These are phyloP conservation scores for Calonectria pseudoreteaudii DNA, from an alignment of 2,329 filamentous ascomycete genomes.

Conservation along the genomic window DNA sequence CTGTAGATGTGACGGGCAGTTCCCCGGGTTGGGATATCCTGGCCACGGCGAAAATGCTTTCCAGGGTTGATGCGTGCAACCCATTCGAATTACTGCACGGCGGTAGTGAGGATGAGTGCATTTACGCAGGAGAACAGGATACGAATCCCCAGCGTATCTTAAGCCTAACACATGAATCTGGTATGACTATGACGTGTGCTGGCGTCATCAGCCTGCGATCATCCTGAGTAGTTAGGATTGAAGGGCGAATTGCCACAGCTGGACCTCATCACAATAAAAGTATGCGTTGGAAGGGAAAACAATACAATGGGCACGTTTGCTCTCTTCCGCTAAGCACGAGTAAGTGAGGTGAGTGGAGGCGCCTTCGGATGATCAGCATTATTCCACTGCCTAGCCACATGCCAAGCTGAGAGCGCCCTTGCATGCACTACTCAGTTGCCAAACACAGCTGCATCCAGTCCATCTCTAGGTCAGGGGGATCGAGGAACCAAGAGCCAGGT, in stretches of 20 bases:
- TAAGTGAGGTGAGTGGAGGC: background rate
- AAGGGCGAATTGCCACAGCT: background rate
- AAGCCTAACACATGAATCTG: background rate
- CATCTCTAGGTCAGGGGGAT: slow-evolving; percentile 9
- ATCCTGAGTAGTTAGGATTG: background rate
- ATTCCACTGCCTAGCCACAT: background rate
- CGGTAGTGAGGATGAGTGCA: background rate
- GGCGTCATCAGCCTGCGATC: background rate
- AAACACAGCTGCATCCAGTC: slow-evolving; percentile 4
- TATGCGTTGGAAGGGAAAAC: background rate
- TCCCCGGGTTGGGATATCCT: slow-evolving; percentile 13
- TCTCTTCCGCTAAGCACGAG: background rate
- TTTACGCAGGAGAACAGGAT: background rate
- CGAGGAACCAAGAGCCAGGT: slow-evolving; percentile 17
- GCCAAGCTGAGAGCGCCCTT: slow-evolving; percentile 7
- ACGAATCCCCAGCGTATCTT: background rate
- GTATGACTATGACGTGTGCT: background rate
- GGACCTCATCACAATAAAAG: background rate
- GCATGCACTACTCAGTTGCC: slow-evolving; percentile 13
- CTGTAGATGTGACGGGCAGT: slow-evolving; percentile 1
- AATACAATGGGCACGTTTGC: background rate
- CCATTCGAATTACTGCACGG: background rate
- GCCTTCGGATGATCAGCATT: background rate
- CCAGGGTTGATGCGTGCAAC: slow-evolving; percentile 3
- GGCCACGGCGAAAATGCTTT: background rate